phyloP scores from a whole-genome alignment of 148 eudicot genomes.

The Rhododendron vialii region DNA sequence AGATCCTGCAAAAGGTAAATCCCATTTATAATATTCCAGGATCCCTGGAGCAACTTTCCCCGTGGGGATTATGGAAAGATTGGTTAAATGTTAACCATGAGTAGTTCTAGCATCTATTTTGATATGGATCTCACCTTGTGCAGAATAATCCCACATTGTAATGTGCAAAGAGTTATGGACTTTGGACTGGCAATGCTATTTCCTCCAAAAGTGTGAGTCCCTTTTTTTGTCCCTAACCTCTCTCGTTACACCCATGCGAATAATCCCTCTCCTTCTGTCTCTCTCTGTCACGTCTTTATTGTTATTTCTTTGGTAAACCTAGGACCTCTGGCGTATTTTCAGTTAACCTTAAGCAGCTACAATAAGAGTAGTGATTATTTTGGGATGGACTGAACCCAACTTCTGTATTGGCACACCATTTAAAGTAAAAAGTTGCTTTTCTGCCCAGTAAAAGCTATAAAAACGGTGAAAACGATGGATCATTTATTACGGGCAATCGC shows the following conservation, averaged over 20 bases:
- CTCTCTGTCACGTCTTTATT: background rate
- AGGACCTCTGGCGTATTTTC: background rate
- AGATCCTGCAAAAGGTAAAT: slow-evolving; percentile 51
- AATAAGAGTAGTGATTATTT: background rate
- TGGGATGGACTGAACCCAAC: background rate
- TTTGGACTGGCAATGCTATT: background rate
- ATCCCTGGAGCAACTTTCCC: background rate
- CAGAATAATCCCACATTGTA: slow-evolving; percentile 11
- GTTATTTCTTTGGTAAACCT: background rate
- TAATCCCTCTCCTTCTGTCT: background rate
- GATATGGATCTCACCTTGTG: background rate
- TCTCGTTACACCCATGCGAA: background rate
- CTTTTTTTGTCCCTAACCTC: background rate
- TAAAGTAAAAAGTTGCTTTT: background rate
- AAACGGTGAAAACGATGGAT: background rate
- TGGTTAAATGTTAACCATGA: background rate
- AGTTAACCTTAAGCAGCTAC: background rate
- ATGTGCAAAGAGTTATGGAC: background rate
- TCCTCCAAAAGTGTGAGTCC: background rate
- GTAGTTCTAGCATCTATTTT: background rate
- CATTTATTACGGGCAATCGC: background rate
- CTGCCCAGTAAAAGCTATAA: background rate
- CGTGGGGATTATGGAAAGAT: background rate
- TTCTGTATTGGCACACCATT: background rate
- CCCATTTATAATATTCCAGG: background rate